phyloP scores from a whole-genome alignment of 768 basidiomycete species.

The Rhodotorula sphaerocarpa region DNA sequence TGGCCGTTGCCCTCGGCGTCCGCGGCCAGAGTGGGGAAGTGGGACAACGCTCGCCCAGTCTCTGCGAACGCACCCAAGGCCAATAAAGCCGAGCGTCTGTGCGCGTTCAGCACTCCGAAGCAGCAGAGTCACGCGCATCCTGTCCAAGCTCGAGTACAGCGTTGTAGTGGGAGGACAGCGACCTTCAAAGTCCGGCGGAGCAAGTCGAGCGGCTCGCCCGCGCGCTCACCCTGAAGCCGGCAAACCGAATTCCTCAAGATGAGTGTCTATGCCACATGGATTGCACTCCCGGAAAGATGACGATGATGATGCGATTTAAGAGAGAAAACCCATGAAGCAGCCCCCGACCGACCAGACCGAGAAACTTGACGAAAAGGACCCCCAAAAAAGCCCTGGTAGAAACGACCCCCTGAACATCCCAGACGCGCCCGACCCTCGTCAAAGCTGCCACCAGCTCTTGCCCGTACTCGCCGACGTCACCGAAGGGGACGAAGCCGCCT shows the following conservation, averaged over 20 bases:
- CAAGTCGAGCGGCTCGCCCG: not conserved
- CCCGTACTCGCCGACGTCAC: not conserved
- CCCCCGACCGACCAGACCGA: too few relatives aligned
- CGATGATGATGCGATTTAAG: too few relatives aligned
- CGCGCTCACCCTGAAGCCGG: too few relatives aligned
- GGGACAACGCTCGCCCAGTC: not conserved
- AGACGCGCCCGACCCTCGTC: not conserved
- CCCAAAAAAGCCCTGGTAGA: not conserved
- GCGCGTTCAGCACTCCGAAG: slow-evolving; percentile 2
- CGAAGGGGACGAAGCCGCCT: not conserved
- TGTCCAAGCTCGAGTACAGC: too few relatives aligned
- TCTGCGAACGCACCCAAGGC: slow-evolving; percentile 60
- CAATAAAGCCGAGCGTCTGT: slow-evolving; percentile 59
- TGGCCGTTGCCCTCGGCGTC: too few relatives aligned
- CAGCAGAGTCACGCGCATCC: slow-evolving; percentile 10
- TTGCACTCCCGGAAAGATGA: too few relatives aligned
- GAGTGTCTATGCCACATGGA: too few relatives aligned
- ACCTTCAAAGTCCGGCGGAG: not conserved
- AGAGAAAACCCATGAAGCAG: not conserved
- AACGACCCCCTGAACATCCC: not conserved
- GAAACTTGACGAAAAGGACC: too few relatives aligned
- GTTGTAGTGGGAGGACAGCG: not conserved
- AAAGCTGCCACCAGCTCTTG: slow-evolving; percentile 8
- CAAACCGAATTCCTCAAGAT: too few relatives aligned
- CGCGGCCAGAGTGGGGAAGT: not conserved